A percentile compares a stretch with the other conserved stretches of the same genome.
Evolutionary conservation across 768 basidiomycete species (phyloP).

Genomic region (Psilocybe azurescens): DNA sequence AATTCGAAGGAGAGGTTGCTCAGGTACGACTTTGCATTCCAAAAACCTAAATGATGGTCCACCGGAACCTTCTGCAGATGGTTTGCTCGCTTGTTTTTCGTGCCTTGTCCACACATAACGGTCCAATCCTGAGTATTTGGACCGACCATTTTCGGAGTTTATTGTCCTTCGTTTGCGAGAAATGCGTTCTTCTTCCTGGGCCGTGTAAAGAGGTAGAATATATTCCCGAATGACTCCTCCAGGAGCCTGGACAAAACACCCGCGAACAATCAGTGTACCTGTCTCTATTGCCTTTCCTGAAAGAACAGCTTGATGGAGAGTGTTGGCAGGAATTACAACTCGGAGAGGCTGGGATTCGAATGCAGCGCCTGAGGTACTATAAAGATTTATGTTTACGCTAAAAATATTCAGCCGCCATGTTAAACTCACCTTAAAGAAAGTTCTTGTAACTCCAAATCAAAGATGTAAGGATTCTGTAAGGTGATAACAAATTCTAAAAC

Average conservation of each 20-base stretch:
- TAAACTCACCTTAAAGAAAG: constrained; percentile 73
- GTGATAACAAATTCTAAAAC: constrained; percentile 80
- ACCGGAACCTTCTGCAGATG: constrained; percentile 28
- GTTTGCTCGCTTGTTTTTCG: constrained; percentile 43
- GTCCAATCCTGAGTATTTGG: constrained; percentile 78
- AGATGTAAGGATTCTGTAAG: constrained; percentile 90
- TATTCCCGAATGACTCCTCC: constrained; percentile 77
- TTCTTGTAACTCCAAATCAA: constrained; percentile 88
- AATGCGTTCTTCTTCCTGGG: constrained; percentile 70
- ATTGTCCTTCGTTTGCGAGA: constrained; percentile 62
- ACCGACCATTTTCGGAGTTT: constrained; percentile 69
- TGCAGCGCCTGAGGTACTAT: constrained; percentile 80
- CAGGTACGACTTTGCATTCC: constrained; percentile 83
- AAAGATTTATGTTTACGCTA: constrained; percentile 10
- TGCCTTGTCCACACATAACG: constrained; percentile 65
- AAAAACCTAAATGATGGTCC: constrained; percentile 56
- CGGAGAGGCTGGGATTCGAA: constrained; percentile 72
- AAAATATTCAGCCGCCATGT: constrained; percentile 12
- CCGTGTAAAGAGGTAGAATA: constrained; percentile 73
- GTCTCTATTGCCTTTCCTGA: constrained; percentile 66
- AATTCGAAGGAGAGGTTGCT: constrained; percentile 88
- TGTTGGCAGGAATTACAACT: constrained; percentile 73
- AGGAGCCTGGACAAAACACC: constrained; percentile 78
- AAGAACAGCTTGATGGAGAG: constrained; percentile 75
- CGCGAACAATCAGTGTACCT: constrained; percentile 75